A percentile compares a stretch with the other conserved stretches of the same genome.
Conservation (phyloP, 805 yeast species). For the Saccharomycopsis fibuligera region DNA sequence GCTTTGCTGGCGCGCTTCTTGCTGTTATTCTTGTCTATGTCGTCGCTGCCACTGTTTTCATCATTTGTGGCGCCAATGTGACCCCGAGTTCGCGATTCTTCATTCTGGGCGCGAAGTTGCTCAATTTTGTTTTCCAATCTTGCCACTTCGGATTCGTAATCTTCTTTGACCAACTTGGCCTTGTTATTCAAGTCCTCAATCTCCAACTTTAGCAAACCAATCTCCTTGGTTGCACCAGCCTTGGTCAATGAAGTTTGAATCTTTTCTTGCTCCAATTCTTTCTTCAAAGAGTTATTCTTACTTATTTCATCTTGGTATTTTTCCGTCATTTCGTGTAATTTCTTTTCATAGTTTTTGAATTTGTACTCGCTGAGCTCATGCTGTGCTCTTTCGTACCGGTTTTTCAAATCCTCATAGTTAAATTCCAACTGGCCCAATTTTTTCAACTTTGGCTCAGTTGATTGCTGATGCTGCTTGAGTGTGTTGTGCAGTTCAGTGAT, state of each 20-base stretch:
- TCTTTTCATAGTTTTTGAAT: constrained; percentile 19
- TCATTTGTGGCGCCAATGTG: no score
- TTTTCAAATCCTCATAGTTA: constrained; percentile 14
- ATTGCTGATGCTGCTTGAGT: not conserved
- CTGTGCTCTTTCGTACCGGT: constrained; percentile 17
- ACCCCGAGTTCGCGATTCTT: constrained; percentile 29
- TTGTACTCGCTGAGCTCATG: constrained; percentile 23
- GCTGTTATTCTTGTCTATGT: no score
- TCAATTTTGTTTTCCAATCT: constrained; percentile 69
- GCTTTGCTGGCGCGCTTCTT: no score
- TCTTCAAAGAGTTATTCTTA: constrained; percentile 19
- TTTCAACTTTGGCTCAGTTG: constrained; percentile 2
- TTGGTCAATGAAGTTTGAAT: constrained; percentile 20
- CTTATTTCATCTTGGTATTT: constrained; percentile 3
- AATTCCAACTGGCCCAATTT: constrained; percentile 11
- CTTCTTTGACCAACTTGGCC: constrained; percentile 27
- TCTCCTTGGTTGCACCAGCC: constrained; percentile 25
- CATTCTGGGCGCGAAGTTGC: constrained; percentile 55
- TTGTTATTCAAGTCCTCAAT: constrained; percentile 26
- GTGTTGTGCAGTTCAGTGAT: constrained; percentile 28
- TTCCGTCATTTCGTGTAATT: constrained; percentile 10
- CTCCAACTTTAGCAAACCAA: constrained; percentile 28
- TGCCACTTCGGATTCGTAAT: constrained; percentile 40
- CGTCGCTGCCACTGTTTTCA: not conserved
- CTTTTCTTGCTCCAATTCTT: constrained; percentile 29